These are phyloP conservation scores for Fusarium mundagurra DNA, from an alignment of 2,329 filamentous ascomycete genomes.

Conservation along the genomic window DNA sequence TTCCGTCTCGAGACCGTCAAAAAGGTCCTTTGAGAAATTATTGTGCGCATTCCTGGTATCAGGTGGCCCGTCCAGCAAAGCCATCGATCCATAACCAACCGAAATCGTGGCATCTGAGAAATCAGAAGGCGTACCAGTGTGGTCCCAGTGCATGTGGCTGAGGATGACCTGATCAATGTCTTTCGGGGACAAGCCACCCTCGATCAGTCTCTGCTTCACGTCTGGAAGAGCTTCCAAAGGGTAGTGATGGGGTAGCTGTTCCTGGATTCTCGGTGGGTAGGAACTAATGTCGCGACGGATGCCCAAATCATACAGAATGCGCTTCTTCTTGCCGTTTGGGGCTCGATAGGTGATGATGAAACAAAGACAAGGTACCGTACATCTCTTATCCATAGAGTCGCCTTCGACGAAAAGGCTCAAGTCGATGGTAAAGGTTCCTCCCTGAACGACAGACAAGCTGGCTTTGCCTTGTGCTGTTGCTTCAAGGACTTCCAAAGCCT, in stretches of 20 bases:
- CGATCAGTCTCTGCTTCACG: not conserved
- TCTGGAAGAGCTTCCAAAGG: not conserved
- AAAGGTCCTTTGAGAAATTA: not conserved
- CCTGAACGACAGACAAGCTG: not conserved
- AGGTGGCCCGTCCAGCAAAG: not conserved
- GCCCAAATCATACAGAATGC: not conserved
- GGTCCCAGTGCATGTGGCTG: not conserved
- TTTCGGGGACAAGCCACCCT: not conserved
- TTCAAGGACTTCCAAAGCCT: not conserved
- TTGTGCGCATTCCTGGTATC: not conserved
- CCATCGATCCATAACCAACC: not conserved
- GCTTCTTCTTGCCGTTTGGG: not conserved
- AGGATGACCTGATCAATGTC: not conserved
- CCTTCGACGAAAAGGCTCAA: not conserved
- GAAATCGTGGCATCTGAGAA: not conserved
- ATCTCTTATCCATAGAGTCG: not conserved
- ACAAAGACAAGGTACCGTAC: not conserved
- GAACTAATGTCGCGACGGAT: not conserved
- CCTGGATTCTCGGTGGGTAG: not conserved
- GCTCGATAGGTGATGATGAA: not conserved
- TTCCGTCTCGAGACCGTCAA: not conserved
- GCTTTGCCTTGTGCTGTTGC: not conserved
- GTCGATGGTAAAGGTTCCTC: not conserved
- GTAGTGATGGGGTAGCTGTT: not conserved
- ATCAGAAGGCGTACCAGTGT: not conserved